Evolutionary conservation across 805 yeast genomes (phyloP).

Genomic region (Yamadazyma nakazawae): DNA sequence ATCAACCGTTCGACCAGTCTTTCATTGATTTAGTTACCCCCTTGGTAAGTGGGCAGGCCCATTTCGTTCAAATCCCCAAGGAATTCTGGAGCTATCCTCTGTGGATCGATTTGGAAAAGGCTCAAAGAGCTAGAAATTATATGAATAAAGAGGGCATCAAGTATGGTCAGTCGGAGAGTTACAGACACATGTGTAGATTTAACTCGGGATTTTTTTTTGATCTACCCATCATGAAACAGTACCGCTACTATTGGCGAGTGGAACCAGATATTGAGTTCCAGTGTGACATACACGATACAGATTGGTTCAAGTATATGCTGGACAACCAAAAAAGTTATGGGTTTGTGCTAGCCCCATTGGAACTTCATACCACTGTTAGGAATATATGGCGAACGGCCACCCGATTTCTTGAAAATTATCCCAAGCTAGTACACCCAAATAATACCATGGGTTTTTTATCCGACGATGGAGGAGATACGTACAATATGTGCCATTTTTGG

Average conservation of each 20-base stretch:
- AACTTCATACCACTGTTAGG: constrained; percentile 80
- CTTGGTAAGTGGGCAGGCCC: constrained; percentile 70
- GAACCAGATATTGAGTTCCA: constrained; percentile 79
- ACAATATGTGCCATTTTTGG: constrained; percentile 88
- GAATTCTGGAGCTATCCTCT: constrained; percentile 89
- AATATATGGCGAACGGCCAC: constrained; percentile 78
- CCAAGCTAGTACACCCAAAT: constrained; percentile 57
- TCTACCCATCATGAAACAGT: constrained; percentile 70
- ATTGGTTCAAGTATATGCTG: constrained; percentile 82
- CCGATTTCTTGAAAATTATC: constrained; percentile 58
- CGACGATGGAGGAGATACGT: constrained; percentile 62
- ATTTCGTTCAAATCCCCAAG: constrained; percentile 75
- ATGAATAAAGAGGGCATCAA: constrained; percentile 57
- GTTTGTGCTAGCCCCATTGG: constrained; percentile 78
- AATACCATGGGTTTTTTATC: constrained; percentile 68
- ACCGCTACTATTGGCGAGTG: constrained; percentile 91
- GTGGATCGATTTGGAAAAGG: constrained; percentile 75
- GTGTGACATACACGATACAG: constrained; percentile 76
- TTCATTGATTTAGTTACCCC: constrained; percentile 66
- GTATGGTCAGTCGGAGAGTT: constrained; percentile 71
- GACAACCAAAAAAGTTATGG: constrained; percentile 79
- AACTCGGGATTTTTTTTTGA: constrained; percentile 89
- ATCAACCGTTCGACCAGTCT: constrained; percentile 77
- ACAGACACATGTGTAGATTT: constrained; percentile 90
- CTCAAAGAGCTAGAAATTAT: constrained; percentile 55